Base-by-base conservation (phyloP, 345 rosid species). In the Eucalyptus marginata region DNA sequence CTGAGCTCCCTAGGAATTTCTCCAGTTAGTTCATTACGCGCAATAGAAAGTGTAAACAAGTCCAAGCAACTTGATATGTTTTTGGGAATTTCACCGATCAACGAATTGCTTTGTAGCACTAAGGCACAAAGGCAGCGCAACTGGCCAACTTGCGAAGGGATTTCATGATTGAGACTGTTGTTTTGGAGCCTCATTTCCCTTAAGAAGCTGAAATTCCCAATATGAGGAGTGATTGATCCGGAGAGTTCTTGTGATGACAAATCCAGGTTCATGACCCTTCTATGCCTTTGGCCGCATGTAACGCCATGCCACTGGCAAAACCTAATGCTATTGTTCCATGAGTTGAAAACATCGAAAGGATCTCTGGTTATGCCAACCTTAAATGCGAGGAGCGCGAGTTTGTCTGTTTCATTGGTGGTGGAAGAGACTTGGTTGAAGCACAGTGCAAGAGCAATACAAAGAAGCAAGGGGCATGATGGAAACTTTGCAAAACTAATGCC, bases 81-180 rank as follows among this genome's bases (percentile, higher is more conserved):
- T 50, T 50, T 50, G 18, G 52, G 52, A 50, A 50, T 50, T 50
- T 50, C 1, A 15, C 52, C 1, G 1, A 50, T 3, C 7, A 50
- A 5, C 5, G 7, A 50, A 50, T 50, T 50, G 52, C 1, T 50
- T 3, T 50, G 1, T 50, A 50, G 52, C 0, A 50, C 0, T 15
- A 50, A 50, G 7, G 0, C 7, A 50, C 7, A 3, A 14, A 50
- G 52, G 52, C 7, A 18, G 18, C 52, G 3, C 52, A 50, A 50
- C 3, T 5, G 52, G 0, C 52, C 52, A 15, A 50, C 52, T 50
- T 50, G 52, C 7, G 52, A 0, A 50, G 52, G 52, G 52, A 50
- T 50, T 50, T 50, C 52, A 15, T 15, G 52, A 50, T 50, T 0
- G 3, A 50, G 7, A 50, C 52, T 50, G 3, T 50, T 50, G 52